Evolutionary conservation across 192 early-diverging fungal genomes (phyloP), one percentile per base, ranked within the genome.

Genomic region (Chytriomyces confervae): DNA sequence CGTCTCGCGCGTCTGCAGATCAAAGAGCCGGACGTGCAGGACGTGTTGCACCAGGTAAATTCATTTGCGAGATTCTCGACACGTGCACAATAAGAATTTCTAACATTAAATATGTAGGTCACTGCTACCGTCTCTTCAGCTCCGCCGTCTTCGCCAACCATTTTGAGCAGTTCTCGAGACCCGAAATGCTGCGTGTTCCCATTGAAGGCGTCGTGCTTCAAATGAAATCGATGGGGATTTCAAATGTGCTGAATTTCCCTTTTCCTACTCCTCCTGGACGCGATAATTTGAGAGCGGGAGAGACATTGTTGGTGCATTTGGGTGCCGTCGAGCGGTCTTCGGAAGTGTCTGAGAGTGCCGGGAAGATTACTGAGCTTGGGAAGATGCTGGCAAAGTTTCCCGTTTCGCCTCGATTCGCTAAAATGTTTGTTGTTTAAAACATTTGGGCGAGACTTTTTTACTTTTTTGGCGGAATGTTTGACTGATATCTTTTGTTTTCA

Each of bases 211-310:
- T 98, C 10, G 94, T 98, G 7, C 85, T 99, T 61, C 94, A 94
- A 77, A 98, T 99, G 97, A 99, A 99, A 85, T 84, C 91, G 18
- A 99, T 99, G 97, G 91, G 93, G 71, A 94, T 99, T 74, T 91
- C 96, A 70, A 93, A 94, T 70, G 96, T 99, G 7, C 85, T 91
- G 74, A 95, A 95, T 76, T 99, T 99, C 81, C 98, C 98, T 45
- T 99, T 98, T 85, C 97, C 97, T 6, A 98, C 97, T 8, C 94
- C 96, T 46, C 98, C 98, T 46, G 89, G 88, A 47, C 81, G 86
- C 6, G 79, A 90, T 3, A 91, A 91, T 49, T 84, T 99, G 70
- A 78, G 79, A 11, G 87, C 92, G 51, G 95, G 96, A 7, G 96
- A 98, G 82, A 92, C 75, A 50, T 80, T 96, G 67, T 83, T 98